Base-by-base conservation (phyloP, 2,329 filamentous ascomycete genomes). In the Myriosclerotinia scirpicola region DNA sequence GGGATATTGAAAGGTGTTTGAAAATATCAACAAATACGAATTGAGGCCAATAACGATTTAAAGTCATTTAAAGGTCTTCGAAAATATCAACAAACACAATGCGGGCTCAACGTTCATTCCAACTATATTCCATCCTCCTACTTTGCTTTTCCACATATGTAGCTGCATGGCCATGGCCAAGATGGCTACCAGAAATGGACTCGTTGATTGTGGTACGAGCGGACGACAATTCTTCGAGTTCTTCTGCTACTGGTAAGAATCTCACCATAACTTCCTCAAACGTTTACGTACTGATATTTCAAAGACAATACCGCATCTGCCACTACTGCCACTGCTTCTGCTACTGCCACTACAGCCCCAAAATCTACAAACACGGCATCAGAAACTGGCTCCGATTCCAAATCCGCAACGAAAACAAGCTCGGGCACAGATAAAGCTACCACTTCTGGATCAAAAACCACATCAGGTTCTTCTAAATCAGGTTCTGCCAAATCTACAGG, bases 181-280 rank as follows among this genome's bases (percentile, higher is more conserved):
- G 76, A 69, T 86, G 83, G 81, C 77, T 87, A 48, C 84, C 85
- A 22, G 80, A 83, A 15, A 58, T 81, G 46, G 82, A 87, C 69
- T 74, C 81, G 17, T 74, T 89, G 46, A 77, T 87, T 52, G 84
- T 83, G 60, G 68, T 73, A 58, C 81, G 84, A 8, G 34, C 34
- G 69, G 79, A 83, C 69, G 76, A 78, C 54, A 75, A 71, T 46
- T 58, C 54, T 48, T 68, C 69, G 66, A 71, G 67, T 58, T 67
- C 30, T 59, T 65, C 53, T 26, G 26, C 53, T 14, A 17, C 30
- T 54, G 56, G 56, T 59, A 59, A 44, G 56, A 40, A 66, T 34
- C 52, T 65, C 42, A 38, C 17, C 34, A 34, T 55, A 34, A 65
- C 26, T 17, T n/a, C 26, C 20, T 20, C 17, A 4, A 46, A 15